Evolutionary conservation across 495 filamentous ascomycete species (phyloP), one percentile per base, ranked within the genome.

Genomic region (Hypomontagnella submonticulosa): DNA sequence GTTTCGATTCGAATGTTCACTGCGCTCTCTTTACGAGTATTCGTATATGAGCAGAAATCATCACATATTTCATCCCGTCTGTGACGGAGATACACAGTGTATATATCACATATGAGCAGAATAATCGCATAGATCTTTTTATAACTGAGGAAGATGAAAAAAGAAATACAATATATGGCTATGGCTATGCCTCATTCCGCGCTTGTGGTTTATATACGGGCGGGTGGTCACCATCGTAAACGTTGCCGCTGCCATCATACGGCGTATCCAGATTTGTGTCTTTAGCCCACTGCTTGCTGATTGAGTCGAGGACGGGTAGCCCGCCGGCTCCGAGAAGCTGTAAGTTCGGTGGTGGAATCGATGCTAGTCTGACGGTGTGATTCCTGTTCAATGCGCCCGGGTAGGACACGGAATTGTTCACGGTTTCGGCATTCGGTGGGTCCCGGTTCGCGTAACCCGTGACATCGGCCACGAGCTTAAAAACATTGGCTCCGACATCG

Each of bases 401-500:
- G 69, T 89, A 84, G 13, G 88, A 89, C 23, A 89, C 78, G 41
- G 85, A 75, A 68, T 89, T 88, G 59, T 90, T 83, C 46, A 87
- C 86, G 37, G 80, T 80, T 15, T 82, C 82, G 33, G 83, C 77
- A 27, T 86, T 84, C 16, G 79, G 78, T 3, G 85, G 80, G 42
- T 86, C 84, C 57, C 70, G 79, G 77, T 88, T 90, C 4, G 51
- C 60, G 69, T 88, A 89, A 38, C 84, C 84, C 3, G 82, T 83
- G 67, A 79, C 78, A 33, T 85, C 79, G 7, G 87, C 84, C 15
- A 88, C 84, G n/a, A 87, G 72, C 30, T 83, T 69, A 56, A 90
- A 85, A 15, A 90, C 77, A 57, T 91, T 91, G 30, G 89, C 88
- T 57, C 88, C 88, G 40, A 88, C 88, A 65, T 91, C 88, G 78